Evolutionary conservation across 2,329 filamentous ascomycete species (phyloP).

Genomic region (Talaromyces sp.): DNA sequence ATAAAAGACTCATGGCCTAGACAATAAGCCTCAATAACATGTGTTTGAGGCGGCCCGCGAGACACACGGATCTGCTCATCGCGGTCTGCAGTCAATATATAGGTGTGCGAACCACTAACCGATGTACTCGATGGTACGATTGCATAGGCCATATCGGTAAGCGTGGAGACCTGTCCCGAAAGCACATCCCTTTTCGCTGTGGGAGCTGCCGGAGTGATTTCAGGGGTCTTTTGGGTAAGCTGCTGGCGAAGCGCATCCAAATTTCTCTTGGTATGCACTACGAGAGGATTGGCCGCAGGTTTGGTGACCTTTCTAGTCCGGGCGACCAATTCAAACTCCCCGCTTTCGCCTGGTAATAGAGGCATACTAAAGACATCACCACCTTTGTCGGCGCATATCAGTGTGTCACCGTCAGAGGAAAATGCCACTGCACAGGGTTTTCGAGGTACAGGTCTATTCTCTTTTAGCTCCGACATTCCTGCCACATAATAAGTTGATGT

Average conservation of each 20-base stretch:
- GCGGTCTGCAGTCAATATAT: conserved; percentile 65
- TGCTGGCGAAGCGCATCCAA: conserved; percentile 56
- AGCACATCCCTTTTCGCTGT: conserved; percentile 73
- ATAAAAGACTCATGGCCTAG: conserved; percentile 85
- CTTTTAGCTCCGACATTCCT: not conserved
- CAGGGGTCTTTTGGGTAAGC: conserved; percentile 45
- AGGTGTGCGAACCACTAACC: conserved; percentile 50
- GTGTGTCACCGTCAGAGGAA: conserved; percentile 64
- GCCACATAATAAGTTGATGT: not conserved
- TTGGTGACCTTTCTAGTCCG: conserved; percentile 38
- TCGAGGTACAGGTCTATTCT: conserved; percentile 75
- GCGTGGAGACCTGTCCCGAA: conserved; percentile 91
- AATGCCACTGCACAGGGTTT: conserved; percentile 74
- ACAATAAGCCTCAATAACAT: conserved; percentile 86
- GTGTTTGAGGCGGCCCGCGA: conserved; percentile 72
- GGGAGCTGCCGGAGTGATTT: conserved; percentile 38
- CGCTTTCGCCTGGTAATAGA: conserved; percentile 49
- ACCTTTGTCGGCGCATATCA: conserved; percentile 90
- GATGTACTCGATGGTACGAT: conserved; percentile 46
- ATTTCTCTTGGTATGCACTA: conserved; percentile 62
- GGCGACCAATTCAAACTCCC: conserved; percentile 9
- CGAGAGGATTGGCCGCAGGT: conserved; percentile 55
- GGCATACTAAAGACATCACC: conserved; percentile 92
- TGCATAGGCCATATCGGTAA: conserved; percentile 68
- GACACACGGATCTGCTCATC: conserved; percentile 88